A percentile compares a stretch with the other conserved stretches of the same genome.
phyloP scores from a whole-genome alignment of 129 eudicot genomes.

The Chrysanthemum makinoi region DNA sequence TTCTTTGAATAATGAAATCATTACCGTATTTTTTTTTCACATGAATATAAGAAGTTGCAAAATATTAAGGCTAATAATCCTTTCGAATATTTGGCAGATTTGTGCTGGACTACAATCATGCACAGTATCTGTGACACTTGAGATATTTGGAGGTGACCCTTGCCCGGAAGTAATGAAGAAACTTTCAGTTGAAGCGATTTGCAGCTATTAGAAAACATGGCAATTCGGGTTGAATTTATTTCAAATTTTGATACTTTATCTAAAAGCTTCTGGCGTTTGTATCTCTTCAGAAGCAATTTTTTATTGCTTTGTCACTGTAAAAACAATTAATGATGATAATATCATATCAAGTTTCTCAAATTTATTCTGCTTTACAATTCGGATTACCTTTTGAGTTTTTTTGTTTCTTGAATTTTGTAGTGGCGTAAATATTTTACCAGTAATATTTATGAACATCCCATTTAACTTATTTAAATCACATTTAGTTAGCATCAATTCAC shows the following conservation, averaged over 20 bases:
- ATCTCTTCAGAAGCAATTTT: constrained; percentile 29
- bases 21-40: background rate
- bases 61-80: background rate
- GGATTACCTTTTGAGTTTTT: background rate
- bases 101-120: constrained; percentile 81
- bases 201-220: constrained; percentile 47
- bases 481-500: too few species aligned
- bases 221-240: constrained; percentile 14
- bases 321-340: constrained; percentile 21
- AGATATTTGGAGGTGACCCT: constrained; percentile 91
- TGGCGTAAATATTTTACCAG: background rate
- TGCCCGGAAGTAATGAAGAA: constrained; percentile 94
- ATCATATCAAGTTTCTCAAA: constrained; percentile 24
- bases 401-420: background rate
- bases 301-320: constrained; percentile 27
- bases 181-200: constrained; percentile 85
- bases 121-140: constrained; percentile 82
- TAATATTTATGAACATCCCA: background rate
- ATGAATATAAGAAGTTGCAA: background rate
- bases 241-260: constrained; percentile 1
- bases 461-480: too few species aligned
- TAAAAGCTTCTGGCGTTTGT: constrained; percentile 38
- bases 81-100: constrained; percentile 44
- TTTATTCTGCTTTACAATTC: background rate
- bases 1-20: too few species aligned